Conservation (phyloP, 768 basidiomycete species). For the Daedaleopsis nitida region DNA sequence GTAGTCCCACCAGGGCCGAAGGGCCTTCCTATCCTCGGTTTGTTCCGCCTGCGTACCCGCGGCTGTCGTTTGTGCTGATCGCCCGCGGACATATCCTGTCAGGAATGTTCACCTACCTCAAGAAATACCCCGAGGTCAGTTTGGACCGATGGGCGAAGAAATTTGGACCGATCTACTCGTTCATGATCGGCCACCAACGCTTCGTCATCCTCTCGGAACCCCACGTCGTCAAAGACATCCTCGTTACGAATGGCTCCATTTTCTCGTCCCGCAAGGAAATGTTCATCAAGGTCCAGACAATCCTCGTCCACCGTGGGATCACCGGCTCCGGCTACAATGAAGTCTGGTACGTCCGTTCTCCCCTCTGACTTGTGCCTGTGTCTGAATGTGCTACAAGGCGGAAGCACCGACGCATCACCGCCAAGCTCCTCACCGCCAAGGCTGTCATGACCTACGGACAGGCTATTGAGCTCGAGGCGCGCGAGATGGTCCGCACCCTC, state of each 20-base stretch:
- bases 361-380: neutral
- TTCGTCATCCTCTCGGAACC: constrained; percentile 49
- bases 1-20: constrained; percentile 26
- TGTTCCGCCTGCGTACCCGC: constrained; percentile 5
- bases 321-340: constrained; percentile 48
- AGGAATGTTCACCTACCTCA: constrained; percentile 38
- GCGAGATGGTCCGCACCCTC: constrained; percentile 42
- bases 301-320: constrained; percentile 46
- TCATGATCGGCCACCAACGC: constrained; percentile 50
- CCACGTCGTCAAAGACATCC: constrained; percentile 44
- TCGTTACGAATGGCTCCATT: constrained; percentile 46
- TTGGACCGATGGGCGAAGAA: constrained; percentile 31
- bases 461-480: constrained; percentile 34
- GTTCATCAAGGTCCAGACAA: constrained; percentile 47
- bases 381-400: constrained; percentile 25
- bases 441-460: constrained; percentile 40
- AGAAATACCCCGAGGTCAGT: constrained; percentile 42
- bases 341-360: constrained; percentile 33
- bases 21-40: neutral
- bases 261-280: constrained; percentile 50
- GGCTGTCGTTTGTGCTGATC: neutral
- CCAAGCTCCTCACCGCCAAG: constrained; percentile 33
- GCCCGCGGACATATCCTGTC: neutral
- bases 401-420: constrained; percentile 45
- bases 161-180: constrained; percentile 46